A percentile compares a stretch with the other conserved stretches of the same genome.
Evolutionary conservation across 768 basidiomycete species (phyloP).

Genomic region (Lactarius hatsudake): DNA sequence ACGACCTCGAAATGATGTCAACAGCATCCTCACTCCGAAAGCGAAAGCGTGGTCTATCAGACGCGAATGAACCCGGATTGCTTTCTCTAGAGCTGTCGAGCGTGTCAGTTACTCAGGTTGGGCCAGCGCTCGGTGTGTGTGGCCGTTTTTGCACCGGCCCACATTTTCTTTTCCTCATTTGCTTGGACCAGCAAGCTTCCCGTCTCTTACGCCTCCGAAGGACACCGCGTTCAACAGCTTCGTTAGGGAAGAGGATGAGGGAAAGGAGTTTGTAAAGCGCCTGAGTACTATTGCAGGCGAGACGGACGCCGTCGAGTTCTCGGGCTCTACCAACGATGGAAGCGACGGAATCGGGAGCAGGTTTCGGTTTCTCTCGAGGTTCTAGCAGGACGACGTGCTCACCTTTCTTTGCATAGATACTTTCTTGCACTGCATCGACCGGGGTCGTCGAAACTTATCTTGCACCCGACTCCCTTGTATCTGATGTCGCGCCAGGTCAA

Average conservation of each 20-base stretch:
- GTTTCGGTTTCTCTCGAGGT: constrained; percentile 41
- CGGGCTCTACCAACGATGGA: constrained; percentile 56
- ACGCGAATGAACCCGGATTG: constrained; percentile 35
- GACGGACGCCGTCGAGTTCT: constrained; percentile 80
- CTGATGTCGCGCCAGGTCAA: constrained; percentile 80
- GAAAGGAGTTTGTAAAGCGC: constrained; percentile 36
- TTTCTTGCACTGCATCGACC: constrained; percentile 81
- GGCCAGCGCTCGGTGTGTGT: constrained; percentile 52
- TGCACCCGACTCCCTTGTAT: constrained; percentile 66
- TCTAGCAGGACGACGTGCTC: neutral
- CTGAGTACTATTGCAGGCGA: constrained; percentile 69
- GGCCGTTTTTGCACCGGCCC: neutral
- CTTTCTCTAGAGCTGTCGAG: constrained; percentile 39
- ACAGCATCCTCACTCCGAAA: constrained; percentile 33
- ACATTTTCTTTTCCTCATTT: neutral
- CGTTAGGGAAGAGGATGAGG: constrained; percentile 36
- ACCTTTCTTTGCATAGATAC: constrained; percentile 52
- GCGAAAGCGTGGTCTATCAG: constrained; percentile 43
- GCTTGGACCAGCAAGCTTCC: constrained; percentile 54
- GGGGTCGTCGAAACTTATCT: constrained; percentile 61
- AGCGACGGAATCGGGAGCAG: constrained; percentile 60
- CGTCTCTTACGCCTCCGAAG: constrained; percentile 55
- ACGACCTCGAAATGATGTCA: neutral
- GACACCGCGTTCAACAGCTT: constrained; percentile 64
- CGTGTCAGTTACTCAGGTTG: constrained; percentile 39